Evolutionary conservation across 305 asterid species (phyloP), one percentile per base, ranked within the genome.

Genomic region (Fraxinus paxiana): DNA sequence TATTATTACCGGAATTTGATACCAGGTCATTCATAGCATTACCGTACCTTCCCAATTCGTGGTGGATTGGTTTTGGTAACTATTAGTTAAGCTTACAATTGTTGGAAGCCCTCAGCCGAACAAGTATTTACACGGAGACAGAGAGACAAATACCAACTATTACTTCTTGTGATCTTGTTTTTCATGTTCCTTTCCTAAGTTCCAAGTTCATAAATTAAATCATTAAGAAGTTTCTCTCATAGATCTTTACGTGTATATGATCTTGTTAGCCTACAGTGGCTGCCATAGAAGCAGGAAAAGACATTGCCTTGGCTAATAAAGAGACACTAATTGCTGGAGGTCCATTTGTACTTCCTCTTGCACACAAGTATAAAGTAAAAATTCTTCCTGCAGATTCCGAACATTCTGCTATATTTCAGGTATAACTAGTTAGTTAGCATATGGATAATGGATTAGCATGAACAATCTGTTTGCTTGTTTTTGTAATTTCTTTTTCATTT

Each of bases 331-430:
- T 96, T 85, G 98, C 99, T 69, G 99, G 98, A 56, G 98, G 99
- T 22, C 98, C 98, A 78, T 96, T 92, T 69, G 98, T 96, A 63
- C 98, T 95, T 81, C 98, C 99, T 83, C 97, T 96, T 84, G 99
- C 99, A 9, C 92, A 88, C 59, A 94, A 96, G 90, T 97, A 94
- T 82, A 92, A 96, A 0, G 99, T 94, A 81, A 96, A 94, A 91
- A 96, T 96, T 90, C 97, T 96, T 83, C 99, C 99, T 12, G 98
- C 98, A 35, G 98, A 95, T 91, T 95, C 98, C 3, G 99, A 96
- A 81, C 99, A 96, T 88, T 96, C 98, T 73, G 99, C 97, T 76
- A 96, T 94, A 86, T 95, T 95, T 89, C 99, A 95, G 97, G 98
- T 95, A 74, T 24, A 59, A 26, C 20, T 38, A 56, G 24, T 73